Evolutionary conservation across 2,329 filamentous ascomycete species (phyloP).

Genomic region (Sporothrix protearum): DNA sequence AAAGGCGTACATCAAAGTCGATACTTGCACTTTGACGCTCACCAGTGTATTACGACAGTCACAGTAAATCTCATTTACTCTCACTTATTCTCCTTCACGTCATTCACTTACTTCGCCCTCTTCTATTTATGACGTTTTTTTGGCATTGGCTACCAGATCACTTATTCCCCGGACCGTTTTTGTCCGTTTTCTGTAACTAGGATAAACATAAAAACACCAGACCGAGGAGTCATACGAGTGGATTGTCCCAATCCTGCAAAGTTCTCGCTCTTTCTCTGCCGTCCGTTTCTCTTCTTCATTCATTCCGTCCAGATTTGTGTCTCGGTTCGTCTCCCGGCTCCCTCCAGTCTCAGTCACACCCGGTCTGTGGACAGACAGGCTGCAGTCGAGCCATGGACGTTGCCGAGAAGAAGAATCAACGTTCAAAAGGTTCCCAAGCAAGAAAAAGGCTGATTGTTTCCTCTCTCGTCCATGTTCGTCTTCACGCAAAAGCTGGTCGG

Average conservation of each 20-base stretch:
- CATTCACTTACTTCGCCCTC: background rate
- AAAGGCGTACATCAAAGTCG: background rate
- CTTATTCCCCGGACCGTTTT: constrained; percentile 21
- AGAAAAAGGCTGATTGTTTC: too few relatives aligned
- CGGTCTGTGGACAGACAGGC: background rate
- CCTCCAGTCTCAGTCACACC: background rate
- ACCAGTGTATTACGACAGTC: background rate
- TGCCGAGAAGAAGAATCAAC: background rate
- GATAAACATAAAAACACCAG: constrained; percentile 21
- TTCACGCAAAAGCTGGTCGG: background rate
- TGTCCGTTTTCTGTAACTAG: constrained; percentile 21
- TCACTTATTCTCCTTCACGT: background rate
- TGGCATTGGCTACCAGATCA: constrained; percentile 23
- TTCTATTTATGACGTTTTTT: constrained; percentile 21
- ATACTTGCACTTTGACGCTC: background rate
- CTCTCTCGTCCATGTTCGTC: background rate
- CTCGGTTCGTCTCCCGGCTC: background rate
- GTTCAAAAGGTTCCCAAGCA: background rate
- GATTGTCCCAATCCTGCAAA: constrained; percentile 12
- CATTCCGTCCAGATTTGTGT: background rate
- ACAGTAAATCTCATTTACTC: background rate
- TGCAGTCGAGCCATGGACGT: background rate
- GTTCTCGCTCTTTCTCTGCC: constrained; percentile 10
- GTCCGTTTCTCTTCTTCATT: background rate
- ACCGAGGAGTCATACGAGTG: constrained; percentile 13